Percentiles rank a stretch among this genome's conserved stretches.
These are phyloP conservation scores for Debaryomycetaceae sp. DNA, from an alignment of 1,139 yeast species.

Conservation along the genomic window DNA sequence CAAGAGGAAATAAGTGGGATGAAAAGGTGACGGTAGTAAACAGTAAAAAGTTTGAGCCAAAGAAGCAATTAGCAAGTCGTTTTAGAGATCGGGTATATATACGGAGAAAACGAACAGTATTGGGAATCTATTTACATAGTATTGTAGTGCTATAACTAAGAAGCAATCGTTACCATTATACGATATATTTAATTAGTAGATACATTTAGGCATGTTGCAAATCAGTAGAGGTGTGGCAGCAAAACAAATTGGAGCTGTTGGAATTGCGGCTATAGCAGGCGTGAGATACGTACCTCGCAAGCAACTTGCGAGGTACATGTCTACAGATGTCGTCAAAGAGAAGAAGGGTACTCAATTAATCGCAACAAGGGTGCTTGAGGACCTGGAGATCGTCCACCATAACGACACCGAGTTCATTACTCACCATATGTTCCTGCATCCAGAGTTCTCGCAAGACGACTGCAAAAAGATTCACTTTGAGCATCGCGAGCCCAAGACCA, in stretches of 20 bases:
- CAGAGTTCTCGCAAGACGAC: constrained; percentile 42
- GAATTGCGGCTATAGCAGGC: not conserved
- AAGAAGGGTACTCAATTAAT: constrained; percentile 11
- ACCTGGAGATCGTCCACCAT: constrained; percentile 23
- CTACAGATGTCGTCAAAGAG: not conserved
- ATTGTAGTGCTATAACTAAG: no score
- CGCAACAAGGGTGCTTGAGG: constrained; percentile 26
- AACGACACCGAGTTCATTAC: constrained; percentile 31
- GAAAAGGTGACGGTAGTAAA: no score
- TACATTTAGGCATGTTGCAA: not conserved
- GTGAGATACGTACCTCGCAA: not conserved
- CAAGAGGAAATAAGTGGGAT: no score
- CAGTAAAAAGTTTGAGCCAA: no score
- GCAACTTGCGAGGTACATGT: constrained; percentile 1
- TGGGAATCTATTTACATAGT: no score
- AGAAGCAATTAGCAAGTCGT: no score
- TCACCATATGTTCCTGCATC: constrained; percentile 58
- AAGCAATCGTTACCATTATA: no score
- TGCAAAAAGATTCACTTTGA: constrained; percentile 47
- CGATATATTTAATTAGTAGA: no score
- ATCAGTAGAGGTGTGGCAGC: not conserved
- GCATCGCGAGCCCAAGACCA: constrained; percentile 50
- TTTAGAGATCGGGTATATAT: no score
- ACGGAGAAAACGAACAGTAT: no score
- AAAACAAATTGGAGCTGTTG: not conserved